Percentiles rank a stretch among this genome's conserved stretches.
phyloP scores from a whole-genome alignment of 352 stramenopile genomes.

The Phytophthora pinifolia region DNA sequence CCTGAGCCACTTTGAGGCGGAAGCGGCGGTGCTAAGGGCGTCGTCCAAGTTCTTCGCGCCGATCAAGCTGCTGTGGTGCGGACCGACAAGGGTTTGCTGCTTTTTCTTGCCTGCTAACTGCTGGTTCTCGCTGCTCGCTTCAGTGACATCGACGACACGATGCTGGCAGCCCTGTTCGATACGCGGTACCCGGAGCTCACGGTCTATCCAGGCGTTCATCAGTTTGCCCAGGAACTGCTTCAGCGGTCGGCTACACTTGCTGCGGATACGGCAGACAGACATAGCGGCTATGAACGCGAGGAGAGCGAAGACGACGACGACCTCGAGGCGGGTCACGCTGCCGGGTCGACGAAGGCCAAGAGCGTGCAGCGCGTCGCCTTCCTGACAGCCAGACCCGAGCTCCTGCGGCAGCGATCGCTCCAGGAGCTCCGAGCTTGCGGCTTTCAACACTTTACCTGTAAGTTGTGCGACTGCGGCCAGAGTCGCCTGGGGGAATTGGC shows the following conservation, averaged over 20 bases:
- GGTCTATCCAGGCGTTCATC: conserved; percentile 79
- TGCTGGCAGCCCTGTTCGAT: conserved; percentile 78
- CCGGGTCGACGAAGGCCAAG: conserved; percentile 17
- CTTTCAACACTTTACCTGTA: conserved; percentile 80
- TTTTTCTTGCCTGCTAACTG: conserved; percentile 1
- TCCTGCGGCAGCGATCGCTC: conserved; percentile 64
- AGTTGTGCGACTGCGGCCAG: conserved; percentile 10
- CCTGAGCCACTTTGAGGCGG: conserved; percentile 61
- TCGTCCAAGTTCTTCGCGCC: conserved; percentile 42
- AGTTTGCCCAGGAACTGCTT: conserved; percentile 80
- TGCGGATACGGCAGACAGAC: conserved; percentile 17
- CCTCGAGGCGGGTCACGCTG: conserved; percentile 15
- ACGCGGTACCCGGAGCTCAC: conserved; percentile 79
- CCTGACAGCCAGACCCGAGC: conserved; percentile 70
- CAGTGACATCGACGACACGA: conserved; percentile 84
- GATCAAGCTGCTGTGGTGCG: conserved; percentile 73
- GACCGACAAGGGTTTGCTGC: not conserved
- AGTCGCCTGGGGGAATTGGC: not conserved
- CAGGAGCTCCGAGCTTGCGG: conserved; percentile 65
- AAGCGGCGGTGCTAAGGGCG: conserved; percentile 35
- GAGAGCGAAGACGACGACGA: conserved; percentile 32
- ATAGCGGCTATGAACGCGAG: conserved; percentile 30
- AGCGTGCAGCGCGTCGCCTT: conserved; percentile 63
- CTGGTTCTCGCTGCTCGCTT: not conserved
- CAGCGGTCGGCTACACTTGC: conserved; percentile 32